A percentile compares a stretch with the other conserved stretches of the same genome.
Conservation (phyloP, 371 early-diverging fungal species). For the Gilbertella persicaria region DNA sequence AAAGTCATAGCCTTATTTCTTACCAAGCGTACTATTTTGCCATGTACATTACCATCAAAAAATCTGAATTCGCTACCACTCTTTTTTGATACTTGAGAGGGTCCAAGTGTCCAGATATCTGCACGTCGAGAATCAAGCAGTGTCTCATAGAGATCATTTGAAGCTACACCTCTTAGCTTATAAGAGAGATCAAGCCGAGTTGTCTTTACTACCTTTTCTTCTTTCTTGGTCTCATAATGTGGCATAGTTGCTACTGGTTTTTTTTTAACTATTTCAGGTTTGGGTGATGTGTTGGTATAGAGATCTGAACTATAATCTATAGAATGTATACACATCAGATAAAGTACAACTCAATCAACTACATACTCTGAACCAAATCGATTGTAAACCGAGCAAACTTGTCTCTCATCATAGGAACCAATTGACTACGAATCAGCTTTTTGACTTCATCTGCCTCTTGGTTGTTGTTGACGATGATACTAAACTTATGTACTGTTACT, state of each 20-base stretch:
- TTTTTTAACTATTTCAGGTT: conserved; percentile 17
- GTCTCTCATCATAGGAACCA: conserved; percentile 59
- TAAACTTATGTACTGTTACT: conserved; percentile 1
- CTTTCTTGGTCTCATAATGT: conserved; percentile 18
- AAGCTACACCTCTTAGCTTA: conserved; percentile 83
- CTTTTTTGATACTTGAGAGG: conserved; percentile 48
- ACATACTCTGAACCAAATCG: conserved; percentile 71
- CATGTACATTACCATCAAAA: conserved; percentile 89
- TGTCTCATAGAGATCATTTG: conserved; percentile 77
- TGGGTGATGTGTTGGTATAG: conserved; percentile 46
- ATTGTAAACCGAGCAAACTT: conserved; percentile 66
- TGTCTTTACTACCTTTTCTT: conserved; percentile 48
- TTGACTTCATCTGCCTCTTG: conserved; percentile 4
- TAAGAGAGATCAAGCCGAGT: conserved; percentile 70
- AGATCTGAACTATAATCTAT: conserved; percentile 81
- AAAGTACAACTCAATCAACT: too few relatives aligned
- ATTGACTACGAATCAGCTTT: conserved; percentile 53
- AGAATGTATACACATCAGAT: too few relatives aligned
- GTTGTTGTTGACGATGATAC: conserved; percentile 3
- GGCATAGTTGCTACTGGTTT: too few relatives aligned
- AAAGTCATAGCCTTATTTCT: not conserved
- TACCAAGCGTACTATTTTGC: conserved; percentile 71
- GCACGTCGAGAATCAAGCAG: conserved; percentile 76
- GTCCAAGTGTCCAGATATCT: conserved; percentile 73
- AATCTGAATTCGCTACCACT: conserved; percentile 69